Conservation (phyloP, 140 eudicot species). For the Erigeron philadelphicus region DNA sequence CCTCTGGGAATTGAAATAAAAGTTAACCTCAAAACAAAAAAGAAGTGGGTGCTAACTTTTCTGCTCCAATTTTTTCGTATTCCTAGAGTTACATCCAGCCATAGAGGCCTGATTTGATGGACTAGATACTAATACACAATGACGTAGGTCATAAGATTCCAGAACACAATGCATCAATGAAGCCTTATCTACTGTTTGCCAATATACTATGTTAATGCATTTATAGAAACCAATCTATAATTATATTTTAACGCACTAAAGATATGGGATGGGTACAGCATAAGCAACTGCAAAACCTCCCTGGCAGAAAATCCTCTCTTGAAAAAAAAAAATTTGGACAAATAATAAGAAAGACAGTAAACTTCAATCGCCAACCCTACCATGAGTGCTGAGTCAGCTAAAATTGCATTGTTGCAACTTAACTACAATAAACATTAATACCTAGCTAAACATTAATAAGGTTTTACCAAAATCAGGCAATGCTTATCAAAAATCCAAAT, state of each 20-base stretch:
- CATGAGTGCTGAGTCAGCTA: background rate
- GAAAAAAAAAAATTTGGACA: background rate
- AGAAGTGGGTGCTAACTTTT: background rate
- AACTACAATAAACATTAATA: background rate
- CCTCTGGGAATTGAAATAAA: conserved; percentile 5
- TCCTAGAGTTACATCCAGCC: background rate
- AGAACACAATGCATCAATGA: background rate
- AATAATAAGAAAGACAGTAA: background rate
- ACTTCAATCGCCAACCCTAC: conserved; percentile 5
- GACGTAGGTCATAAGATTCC: background rate
- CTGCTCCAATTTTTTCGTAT: background rate
- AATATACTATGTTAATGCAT: too few relatives aligned
- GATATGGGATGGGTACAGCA: background rate
- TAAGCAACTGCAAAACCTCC: background rate
- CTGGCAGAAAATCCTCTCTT: background rate
- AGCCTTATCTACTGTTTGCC: background rate
- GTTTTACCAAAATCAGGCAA: background rate
- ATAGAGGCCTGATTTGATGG: background rate
- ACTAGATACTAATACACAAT: background rate
- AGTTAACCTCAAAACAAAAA: background rate
- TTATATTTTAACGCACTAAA: background rate
- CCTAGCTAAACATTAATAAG: background rate
- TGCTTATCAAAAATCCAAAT: too few relatives aligned
- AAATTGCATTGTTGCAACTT: too few relatives aligned
- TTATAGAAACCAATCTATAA: too few relatives aligned